Conservation (phyloP, 345 rosid species). For the Trapa bicornis region DNA sequence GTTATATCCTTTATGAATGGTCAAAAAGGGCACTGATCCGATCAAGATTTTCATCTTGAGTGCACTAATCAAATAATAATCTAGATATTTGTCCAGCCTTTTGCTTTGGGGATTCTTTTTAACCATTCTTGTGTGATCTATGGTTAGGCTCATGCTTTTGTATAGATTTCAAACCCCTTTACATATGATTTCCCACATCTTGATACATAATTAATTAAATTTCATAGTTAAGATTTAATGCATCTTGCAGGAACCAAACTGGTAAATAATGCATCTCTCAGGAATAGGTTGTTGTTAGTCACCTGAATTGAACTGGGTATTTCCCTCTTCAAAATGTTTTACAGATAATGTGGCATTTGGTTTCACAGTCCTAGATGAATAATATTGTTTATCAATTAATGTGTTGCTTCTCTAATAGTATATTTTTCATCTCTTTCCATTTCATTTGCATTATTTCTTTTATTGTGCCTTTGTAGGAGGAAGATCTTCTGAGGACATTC, state of each 20-base stretch:
- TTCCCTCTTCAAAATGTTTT: background rate
- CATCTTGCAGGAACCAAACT: background rate
- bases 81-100: background rate
- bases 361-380: background rate
- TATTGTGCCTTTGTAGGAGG: conserved; percentile 46
- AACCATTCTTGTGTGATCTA: too few species aligned
- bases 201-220: too few species aligned
- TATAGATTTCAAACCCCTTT: too few species aligned
- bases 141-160: too few species aligned
- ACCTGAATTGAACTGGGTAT: background rate
- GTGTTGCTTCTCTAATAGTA: background rate
- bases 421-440: background rate
- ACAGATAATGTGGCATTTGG: too few species aligned
- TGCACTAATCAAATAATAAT: background rate
- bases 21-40: background rate
- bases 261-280: background rate
- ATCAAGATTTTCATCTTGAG: background rate
- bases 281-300: background rate
- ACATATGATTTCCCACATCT: too few species aligned
- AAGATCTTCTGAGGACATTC: conserved; percentile 51
- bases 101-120: background rate
- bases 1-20: background rate
- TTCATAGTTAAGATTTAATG: too few species aligned
- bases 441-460: background rate
- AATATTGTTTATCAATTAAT: background rate